phyloP scores from a whole-genome alignment of 257 asterid genomes.

The Asclepias syriaca region DNA sequence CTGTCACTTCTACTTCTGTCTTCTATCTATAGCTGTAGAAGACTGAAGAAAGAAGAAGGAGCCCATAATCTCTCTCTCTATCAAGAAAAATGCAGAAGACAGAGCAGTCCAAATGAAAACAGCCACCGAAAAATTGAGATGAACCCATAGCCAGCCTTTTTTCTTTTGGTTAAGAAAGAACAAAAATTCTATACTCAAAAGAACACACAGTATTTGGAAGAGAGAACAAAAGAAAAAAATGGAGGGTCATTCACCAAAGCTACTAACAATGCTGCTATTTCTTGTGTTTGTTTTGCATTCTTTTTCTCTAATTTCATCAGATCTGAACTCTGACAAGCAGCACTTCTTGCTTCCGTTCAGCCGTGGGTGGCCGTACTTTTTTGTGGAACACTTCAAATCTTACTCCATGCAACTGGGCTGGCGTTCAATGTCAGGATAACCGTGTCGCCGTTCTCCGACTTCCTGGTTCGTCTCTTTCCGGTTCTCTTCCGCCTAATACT shows the following conservation, averaged over 20 bases:
- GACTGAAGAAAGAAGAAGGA: background rate
- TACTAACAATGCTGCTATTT: conserved; percentile 9
- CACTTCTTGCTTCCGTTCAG: conserved; percentile 13
- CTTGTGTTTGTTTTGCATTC: background rate
- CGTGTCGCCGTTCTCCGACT: conserved; percentile 60
- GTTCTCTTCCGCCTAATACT: conserved; percentile 36
- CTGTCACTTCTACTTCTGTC: conserved; percentile 1
- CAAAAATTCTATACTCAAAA: background rate
- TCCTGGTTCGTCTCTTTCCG: conserved; percentile 57
- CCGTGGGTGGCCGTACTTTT: conserved; percentile 25
- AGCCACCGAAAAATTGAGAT: conserved; percentile 1
- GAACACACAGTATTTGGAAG: no score
- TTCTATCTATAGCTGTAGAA: background rate
- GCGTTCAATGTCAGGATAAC: conserved; percentile 47
- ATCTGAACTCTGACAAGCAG: conserved; percentile 14
- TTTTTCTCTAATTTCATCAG: conserved; percentile 7
- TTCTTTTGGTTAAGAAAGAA: background rate
- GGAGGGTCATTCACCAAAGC: background rate
- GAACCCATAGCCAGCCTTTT: background rate
- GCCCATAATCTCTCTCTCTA: background rate
- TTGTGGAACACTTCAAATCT: conserved; percentile 45
- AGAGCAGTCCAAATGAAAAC: conserved; percentile 7
- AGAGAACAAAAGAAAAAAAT: background rate
- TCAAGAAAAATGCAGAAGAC: background rate
- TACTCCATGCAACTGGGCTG: conserved; percentile 63